Conservation (phyloP, 2,329 filamentous ascomycete species). For the Sporothrix humicola region DNA sequence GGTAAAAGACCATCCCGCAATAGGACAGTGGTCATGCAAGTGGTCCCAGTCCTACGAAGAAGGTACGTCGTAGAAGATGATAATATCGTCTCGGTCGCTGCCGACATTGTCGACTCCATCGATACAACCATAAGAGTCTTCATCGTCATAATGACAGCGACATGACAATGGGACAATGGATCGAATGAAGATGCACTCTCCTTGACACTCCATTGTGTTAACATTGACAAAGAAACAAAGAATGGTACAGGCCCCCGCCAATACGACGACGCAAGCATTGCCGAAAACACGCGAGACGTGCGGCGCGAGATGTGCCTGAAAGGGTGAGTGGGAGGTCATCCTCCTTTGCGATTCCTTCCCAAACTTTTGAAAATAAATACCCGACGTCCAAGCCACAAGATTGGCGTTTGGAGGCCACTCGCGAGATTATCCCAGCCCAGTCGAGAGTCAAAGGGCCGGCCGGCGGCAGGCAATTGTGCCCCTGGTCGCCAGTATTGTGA, state of each 20-base stretch:
- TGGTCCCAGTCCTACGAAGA: background rate
- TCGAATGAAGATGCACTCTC: background rate
- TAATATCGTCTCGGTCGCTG: background rate
- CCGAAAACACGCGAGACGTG: background rate
- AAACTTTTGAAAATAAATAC: background rate
- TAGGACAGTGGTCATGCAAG: background rate
- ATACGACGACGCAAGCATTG: conserved; percentile 4
- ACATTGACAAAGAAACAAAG: background rate
- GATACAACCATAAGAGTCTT: background rate
- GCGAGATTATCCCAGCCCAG: background rate
- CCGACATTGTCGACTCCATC: background rate
- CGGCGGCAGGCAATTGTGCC: conserved; percentile 6
- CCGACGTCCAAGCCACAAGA: background rate
- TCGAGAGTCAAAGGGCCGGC: background rate
- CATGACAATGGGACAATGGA: too few species aligned
- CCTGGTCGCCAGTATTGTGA: background rate
- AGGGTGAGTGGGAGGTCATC: background rate
- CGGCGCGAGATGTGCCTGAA: background rate
- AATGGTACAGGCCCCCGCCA: background rate
- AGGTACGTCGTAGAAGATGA: background rate
- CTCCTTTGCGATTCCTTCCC: background rate
- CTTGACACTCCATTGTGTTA: background rate
- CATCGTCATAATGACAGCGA: background rate
- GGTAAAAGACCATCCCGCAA: background rate
- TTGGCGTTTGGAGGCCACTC: background rate